phyloP scores from a whole-genome alignment of 306 rosid genomes.

The Corylus avellana region DNA sequence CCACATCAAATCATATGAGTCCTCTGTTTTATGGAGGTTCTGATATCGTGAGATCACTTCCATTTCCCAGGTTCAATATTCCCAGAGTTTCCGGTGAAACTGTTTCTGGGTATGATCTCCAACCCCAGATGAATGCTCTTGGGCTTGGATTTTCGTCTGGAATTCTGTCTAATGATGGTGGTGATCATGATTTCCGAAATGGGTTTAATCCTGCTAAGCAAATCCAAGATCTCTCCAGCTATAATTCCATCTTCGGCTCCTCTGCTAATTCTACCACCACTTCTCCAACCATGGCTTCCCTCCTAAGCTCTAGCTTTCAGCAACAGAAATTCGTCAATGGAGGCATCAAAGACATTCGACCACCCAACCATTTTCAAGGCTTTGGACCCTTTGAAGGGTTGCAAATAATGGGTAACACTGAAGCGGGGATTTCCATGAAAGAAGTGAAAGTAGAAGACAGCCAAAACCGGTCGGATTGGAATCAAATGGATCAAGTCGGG shows the following conservation, averaged over 20 bases:
- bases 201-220: conserved; percentile 40
- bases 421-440: conserved; percentile 32
- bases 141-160: conserved; percentile 66
- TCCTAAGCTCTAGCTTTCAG: conserved; percentile 44
- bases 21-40: conserved; percentile 56
- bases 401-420: conserved; percentile 28
- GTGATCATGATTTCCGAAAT: conserved; percentile 32
- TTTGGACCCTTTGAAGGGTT: conserved; percentile 50
- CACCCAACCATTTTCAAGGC: conserved; percentile 35
- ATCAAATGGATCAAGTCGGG: conserved; percentile 59
- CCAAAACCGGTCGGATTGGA: conserved; percentile 46
- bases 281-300: conserved; percentile 57
- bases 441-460: conserved; percentile 63
- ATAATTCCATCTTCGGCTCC: conserved; percentile 47
- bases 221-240: conserved; percentile 43
- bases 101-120: conserved; percentile 52
- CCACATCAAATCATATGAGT: conserved; percentile 38
- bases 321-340: conserved; percentile 50
- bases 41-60: conserved; percentile 37
- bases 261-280: conserved; percentile 35
- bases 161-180: conserved; percentile 19
- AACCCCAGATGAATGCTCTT: conserved; percentile 39
- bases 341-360: conserved; percentile 38
- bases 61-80: conserved; percentile 42
- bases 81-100: conserved; percentile 28